Evolutionary conservation across 768 basidiomycete species (phyloP), one percentile per base, ranked within the genome.

Genomic region (Suillus discolor): DNA sequence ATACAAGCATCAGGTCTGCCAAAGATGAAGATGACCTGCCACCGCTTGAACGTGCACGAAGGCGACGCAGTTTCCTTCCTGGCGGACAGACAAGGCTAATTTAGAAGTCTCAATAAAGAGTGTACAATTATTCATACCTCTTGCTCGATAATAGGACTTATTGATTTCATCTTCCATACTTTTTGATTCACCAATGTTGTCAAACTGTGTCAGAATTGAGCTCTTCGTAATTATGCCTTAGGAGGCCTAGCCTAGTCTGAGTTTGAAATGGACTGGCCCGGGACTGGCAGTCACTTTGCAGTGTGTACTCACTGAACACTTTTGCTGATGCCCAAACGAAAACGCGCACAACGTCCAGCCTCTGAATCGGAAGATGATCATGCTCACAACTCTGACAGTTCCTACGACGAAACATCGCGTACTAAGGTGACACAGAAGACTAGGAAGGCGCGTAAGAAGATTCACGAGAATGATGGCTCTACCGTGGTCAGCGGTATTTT

Each of bases 1-100:
- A 74, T 51, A 9, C 53, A 1, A 77, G 77, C 51, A 66, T 67
- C 20, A 65, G 66, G 28, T 64, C 71, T 13, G 25, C 25, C 54
- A 68, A 68, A 82, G 85, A 84, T 4, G 85, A 85, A 42, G 87
- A 89, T 39, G 82, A 84, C 64, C 70, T 93, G 34, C 82, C 90
- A 6, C 91, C 91, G 1, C 77, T 93, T 42, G 91, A 93, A 75
- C 83, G 85, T 69, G 91, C 89, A 41, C 80, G 87, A 65, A 82
- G 87, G 61, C 84, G 83, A 67, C 67, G 79, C 68, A 82, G 78
- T 61, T 69, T 75, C 23, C 69, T 82, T 9, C 70, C 75, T 2
- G 71, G 77, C 25, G 76, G 75, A 61, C 75, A 76, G 63, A 72
- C 68, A 34, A 71, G 72, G 16, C 73, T 76, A 15, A 6, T 75